These are phyloP conservation scores for Gryganskiella cystojenkinii DNA, from an alignment of 192 early-diverging fungal species.

Conservation along the genomic window DNA sequence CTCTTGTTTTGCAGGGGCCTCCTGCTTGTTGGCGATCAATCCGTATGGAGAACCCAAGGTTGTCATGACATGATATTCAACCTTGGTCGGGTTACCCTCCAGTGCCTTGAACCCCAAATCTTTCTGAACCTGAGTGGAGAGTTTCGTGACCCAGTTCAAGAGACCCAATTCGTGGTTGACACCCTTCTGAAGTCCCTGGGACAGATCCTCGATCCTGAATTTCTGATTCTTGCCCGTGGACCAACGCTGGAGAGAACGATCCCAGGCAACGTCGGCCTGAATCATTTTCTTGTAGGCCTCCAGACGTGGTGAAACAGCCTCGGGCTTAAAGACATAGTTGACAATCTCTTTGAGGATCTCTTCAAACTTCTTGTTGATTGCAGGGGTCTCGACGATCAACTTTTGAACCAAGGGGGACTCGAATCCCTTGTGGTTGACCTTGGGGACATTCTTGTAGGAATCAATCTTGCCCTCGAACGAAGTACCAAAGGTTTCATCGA, in stretches of 20 bases:
- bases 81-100: conserved; percentile 14
- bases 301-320: conserved; percentile 41
- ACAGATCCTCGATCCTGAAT: conserved; percentile 26
- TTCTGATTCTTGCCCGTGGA: conserved; percentile 23
- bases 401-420: conserved; percentile 36
- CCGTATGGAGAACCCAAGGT: conserved; percentile 13
- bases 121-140: conserved; percentile 11
- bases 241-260: conserved; percentile 26
- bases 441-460: conserved; percentile 33
- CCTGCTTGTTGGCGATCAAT: background rate
- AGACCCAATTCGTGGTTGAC: conserved; percentile 17
- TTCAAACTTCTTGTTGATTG: conserved; percentile 53
- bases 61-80: conserved; percentile 14
- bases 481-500: conserved; percentile 56
- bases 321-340: conserved; percentile 56
- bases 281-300: conserved; percentile 52
- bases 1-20: background rate
- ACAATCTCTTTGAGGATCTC: conserved; percentile 52
- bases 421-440: conserved; percentile 24
- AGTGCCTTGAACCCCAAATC: conserved; percentile 19
- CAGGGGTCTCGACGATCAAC: conserved; percentile 45
- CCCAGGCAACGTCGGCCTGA: conserved; percentile 55
- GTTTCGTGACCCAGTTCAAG: conserved; percentile 19
- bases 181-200: conserved; percentile 4
- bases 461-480: conserved; percentile 31